Percentiles rank a stretch among this genome's conserved stretches.
These are phyloP conservation scores for Fusarium floridanum DNA, from an alignment of 2,329 filamentous ascomycete genomes.

Conservation along the genomic window DNA sequence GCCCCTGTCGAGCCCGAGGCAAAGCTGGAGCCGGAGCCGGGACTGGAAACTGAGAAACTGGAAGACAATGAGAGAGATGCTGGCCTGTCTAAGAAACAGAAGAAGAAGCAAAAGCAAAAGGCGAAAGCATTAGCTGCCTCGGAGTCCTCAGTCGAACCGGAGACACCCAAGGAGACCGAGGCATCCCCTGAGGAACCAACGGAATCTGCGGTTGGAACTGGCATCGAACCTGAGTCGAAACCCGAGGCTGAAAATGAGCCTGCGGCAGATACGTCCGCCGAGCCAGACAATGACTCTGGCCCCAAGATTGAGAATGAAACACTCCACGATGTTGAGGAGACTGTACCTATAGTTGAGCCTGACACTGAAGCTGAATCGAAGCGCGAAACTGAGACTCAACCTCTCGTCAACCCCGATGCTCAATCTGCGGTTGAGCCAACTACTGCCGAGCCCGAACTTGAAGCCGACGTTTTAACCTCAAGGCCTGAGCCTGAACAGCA, in stretches of 20 bases:
- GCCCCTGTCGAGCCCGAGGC: slow-evolving; percentile 31
- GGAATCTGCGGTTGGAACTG: slow-evolving; percentile 34
- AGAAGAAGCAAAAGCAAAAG: slow-evolving; percentile 42
- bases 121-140: slow-evolving; percentile 39
- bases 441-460: slow-evolving; percentile 31
- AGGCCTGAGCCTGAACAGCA: slow-evolving; percentile 33
- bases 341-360: slow-evolving; percentile 46
- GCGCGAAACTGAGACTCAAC: slow-evolving; percentile 43
- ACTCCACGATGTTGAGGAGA: slow-evolving; percentile 37
- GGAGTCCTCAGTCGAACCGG: slow-evolving; percentile 32
- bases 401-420: slow-evolving; percentile 28
- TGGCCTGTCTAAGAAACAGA: slow-evolving; percentile 46
- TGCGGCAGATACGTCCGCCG: slow-evolving; percentile 18
- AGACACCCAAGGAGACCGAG: slow-evolving; percentile 33
- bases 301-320: slow-evolving; percentile 40
- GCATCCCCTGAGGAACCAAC: slow-evolving; percentile 23
- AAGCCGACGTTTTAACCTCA: slow-evolving; percentile 21
- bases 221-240: slow-evolving; percentile 36
- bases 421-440: slow-evolving; percentile 30
- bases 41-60: slow-evolving; percentile 35
- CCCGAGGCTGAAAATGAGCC: slow-evolving; percentile 21
- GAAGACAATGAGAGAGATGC: slow-evolving; percentile 40
- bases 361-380: slow-evolving; percentile 48
- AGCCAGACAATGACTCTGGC: slow-evolving; percentile 32
- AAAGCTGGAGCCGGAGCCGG: slow-evolving; percentile 34